phyloP scores from a whole-genome alignment of 2,329 filamentous ascomycete genomes.

The Myotisia sp. region DNA sequence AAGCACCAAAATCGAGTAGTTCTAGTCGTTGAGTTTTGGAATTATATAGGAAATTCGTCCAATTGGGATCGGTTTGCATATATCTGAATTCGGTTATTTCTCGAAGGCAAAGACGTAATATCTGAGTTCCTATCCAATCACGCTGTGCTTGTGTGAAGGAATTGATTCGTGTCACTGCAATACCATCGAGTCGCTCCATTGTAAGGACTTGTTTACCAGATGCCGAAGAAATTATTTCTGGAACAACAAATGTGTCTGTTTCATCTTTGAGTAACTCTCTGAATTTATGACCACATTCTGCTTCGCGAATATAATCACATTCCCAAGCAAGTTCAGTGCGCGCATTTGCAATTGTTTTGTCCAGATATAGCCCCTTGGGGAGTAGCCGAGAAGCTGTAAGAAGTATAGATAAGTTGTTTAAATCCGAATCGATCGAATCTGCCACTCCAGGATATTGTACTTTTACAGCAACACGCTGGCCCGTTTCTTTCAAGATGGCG shows the following conservation, averaged over 20 bases:
- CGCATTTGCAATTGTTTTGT: constrained; percentile 95
- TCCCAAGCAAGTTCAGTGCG: constrained; percentile 89
- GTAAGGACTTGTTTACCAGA: constrained; percentile 79
- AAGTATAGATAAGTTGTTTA: constrained; percentile 83
- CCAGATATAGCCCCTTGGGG: constrained; percentile 80
- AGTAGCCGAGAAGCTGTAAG: constrained; percentile 80
- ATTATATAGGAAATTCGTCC: constrained; percentile 97
- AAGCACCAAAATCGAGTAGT: constrained; percentile 89
- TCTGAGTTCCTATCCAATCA: constrained; percentile 92
- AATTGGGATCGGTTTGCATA: constrained; percentile 99
- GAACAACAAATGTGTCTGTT: constrained; percentile 60
- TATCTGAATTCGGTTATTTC: constrained; percentile 91
- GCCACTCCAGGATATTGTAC: constrained; percentile 95
- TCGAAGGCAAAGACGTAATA: constrained; percentile 77
- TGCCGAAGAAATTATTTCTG: constrained; percentile 61
- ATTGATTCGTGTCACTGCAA: constrained; percentile 67
- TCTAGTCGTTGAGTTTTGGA: constrained; percentile 57
- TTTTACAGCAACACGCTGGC: constrained; percentile 75
- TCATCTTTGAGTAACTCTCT: constrained; percentile 62
- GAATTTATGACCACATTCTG: constrained; percentile 64
- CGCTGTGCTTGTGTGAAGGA: constrained; percentile 67
- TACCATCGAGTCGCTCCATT: constrained; percentile 79
- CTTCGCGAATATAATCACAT: constrained; percentile 87
- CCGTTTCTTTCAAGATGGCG: constrained; percentile 61
- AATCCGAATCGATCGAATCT: constrained; percentile 87